Conservation (phyloP, 768 basidiomycete genomes). For the Cystofilobasidium bisporidii region DNA sequence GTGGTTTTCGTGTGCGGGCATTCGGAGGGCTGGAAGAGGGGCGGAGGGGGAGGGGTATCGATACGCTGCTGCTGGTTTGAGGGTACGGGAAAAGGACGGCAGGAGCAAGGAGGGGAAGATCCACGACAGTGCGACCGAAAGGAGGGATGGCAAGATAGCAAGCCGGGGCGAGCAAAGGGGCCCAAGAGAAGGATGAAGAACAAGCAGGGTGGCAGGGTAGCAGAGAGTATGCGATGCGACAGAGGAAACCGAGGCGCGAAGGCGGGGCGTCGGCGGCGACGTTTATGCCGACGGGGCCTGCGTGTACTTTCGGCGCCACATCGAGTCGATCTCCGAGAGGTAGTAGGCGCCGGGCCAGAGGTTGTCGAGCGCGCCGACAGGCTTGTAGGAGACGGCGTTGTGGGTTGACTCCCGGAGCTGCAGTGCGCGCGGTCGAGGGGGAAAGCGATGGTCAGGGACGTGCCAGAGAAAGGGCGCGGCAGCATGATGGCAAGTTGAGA, state of each 20-base stretch:
- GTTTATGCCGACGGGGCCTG: conserved; percentile 31
- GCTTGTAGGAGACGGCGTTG: conserved; percentile 74
- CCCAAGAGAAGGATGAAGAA: no score
- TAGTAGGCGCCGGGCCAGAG: conserved; percentile 92
- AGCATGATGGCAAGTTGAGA: background rate
- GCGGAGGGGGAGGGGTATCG: no score
- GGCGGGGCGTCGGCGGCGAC: background rate
- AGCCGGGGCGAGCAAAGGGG: no score
- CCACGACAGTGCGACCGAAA: no score
- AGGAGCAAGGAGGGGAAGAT: no score
- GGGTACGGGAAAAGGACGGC: no score
- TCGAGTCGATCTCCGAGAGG: conserved; percentile 77
- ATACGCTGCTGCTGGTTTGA: no score
- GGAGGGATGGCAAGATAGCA: no score
- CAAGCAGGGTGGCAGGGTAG: background rate
- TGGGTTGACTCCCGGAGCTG: conserved; percentile 96
- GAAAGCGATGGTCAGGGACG: conserved; percentile 11
- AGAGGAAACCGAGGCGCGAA: background rate
- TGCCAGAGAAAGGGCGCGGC: background rate
- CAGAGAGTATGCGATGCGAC: background rate
- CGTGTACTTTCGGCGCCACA: conserved; percentile 82
- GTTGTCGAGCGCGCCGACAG: conserved; percentile 76
- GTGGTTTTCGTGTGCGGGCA: no score
- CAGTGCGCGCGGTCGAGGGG: background rate
- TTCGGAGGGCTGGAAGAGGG: no score